Conservation (phyloP, 345 rosid species). For the Erodium maritimum region DNA sequence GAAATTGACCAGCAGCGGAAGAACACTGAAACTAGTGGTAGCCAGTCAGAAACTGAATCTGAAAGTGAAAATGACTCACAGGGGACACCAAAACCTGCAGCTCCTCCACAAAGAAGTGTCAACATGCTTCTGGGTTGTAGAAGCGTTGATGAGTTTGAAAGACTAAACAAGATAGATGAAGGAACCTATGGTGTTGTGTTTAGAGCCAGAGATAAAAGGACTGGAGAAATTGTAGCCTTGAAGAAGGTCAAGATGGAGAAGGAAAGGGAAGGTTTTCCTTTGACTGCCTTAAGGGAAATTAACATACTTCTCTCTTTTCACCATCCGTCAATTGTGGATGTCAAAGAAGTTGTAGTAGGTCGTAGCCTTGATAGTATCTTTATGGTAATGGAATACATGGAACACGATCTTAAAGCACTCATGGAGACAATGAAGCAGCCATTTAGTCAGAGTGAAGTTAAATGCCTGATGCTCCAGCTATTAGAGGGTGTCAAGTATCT, state of each 20-base stretch:
- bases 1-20: slow-evolving; percentile 41
- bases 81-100: slow-evolving; percentile 45
- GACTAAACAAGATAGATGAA: slow-evolving; percentile 94
- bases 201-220: slow-evolving; percentile 87
- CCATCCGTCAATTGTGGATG: slow-evolving; percentile 89
- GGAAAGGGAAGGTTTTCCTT: slow-evolving; percentile 98
- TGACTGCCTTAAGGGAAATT: slow-evolving; percentile 88
- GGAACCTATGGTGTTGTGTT: slow-evolving; percentile 99
- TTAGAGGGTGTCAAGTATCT: slow-evolving; percentile 89
- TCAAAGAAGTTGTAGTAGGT: slow-evolving; percentile 97
- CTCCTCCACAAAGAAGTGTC: slow-evolving; percentile 61
- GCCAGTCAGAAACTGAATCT: slow-evolving; percentile 38
- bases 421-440: slow-evolving; percentile 99
- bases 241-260: no score
- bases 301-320: slow-evolving; percentile 95
- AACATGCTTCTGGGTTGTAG: slow-evolving; percentile 96
- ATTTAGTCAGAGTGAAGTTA: slow-evolving; percentile 97
- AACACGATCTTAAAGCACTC: slow-evolving; percentile 89
- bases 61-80: slow-evolving; percentile 34
- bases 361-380: slow-evolving; percentile 86
- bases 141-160: slow-evolving; percentile 96
- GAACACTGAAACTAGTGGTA: slow-evolving; percentile 21
- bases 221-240: slow-evolving; percentile 96
- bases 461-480: slow-evolving; percentile 94
- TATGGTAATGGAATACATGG: slow-evolving; percentile 99